Evolutionary conservation across 495 filamentous ascomycete species (phyloP), one percentile per base, ranked within the genome.

Genomic region (Haplographium delicatum): DNA sequence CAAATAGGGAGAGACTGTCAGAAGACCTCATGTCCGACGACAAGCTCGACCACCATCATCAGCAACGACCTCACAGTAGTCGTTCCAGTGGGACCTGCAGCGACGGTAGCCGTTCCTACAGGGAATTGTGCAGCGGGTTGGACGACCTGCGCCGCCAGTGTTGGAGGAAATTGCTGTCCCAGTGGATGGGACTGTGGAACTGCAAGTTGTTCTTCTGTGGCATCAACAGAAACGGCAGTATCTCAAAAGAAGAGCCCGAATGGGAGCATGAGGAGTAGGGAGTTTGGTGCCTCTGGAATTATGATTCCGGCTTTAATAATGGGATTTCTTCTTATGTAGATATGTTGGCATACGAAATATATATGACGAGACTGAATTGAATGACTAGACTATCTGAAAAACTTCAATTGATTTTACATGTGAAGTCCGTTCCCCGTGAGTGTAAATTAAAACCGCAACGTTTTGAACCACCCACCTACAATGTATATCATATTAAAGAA

Each of bases 1-100:
- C 85, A 82, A 20, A 86, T 86, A 5, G 90, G 88, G 1, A 79
- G 90, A 24, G 73, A 94, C 65, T 96, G 91, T 66, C 73, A 68
- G 26, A 74, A 69, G 1, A 73, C 68, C 0, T 68, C 66, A 38
- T 78, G 75, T 39, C 85, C 86, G 0, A 64, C 77, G 0, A 65
- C 68, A 0, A 49, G 71, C 0, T 72, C 71, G 38, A 83, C 84
- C 7, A 86, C 84, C 1, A 71, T 84, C 5, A 65, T 89, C 16
- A 75, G 67, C n/a, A 72, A 78, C 47, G 84, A 82, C 0, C 30
- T 42, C 7, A 93, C 88, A 0, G 71, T 95, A 45, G 82, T 82
- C 0, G 82, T 81, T 6, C 81, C 86, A 0, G 68, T 71, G 8
- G 70, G 68, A 11, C 16, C 54, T 3, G 59, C 59, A 4, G 65